Conservation (phyloP, 2,329 filamentous ascomycete genomes). For the Pseudogymnoascus sp. region DNA sequence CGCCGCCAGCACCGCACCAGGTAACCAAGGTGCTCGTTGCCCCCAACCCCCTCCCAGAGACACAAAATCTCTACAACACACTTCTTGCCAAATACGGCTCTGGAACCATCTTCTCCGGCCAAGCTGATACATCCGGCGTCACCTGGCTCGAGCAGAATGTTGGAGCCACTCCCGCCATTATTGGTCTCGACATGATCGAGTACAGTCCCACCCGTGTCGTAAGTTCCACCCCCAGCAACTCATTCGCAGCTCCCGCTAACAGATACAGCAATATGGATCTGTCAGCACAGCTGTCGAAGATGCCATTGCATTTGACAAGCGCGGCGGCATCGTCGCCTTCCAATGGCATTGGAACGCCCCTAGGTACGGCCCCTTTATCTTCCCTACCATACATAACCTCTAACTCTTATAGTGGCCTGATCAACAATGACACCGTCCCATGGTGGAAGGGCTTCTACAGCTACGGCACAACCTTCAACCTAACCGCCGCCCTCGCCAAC, state of each 20-base stretch:
- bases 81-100: constrained; percentile 14
- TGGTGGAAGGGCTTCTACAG: constrained; percentile 47
- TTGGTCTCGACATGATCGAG: constrained; percentile 42
- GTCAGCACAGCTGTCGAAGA: constrained; percentile 38
- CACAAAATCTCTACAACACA: constrained; percentile 15
- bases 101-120: constrained; percentile 34
- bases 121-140: constrained; percentile 38
- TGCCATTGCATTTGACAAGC: constrained; percentile 36
- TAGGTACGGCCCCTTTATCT: constrained; percentile 12
- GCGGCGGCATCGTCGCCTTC: constrained; percentile 41
- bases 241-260: neutral
- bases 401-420: constrained; percentile 30
- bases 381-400: constrained; percentile 12
- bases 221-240: constrained; percentile 15
- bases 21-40: constrained; percentile 34
- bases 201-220: constrained; percentile 41
- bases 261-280: constrained; percentile 26
- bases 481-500: constrained; percentile 36
- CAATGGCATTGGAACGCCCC: constrained; percentile 45
- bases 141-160: constrained; percentile 38
- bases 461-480: constrained; percentile 40
- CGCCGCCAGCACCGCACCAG: constrained; percentile 33
- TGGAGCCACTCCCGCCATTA: constrained; percentile 41
- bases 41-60: constrained; percentile 21
- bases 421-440: constrained; percentile 37